Evolutionary conservation across 2,329 filamentous ascomycete species (phyloP).

Genomic region (Fusarium metavorans): DNA sequence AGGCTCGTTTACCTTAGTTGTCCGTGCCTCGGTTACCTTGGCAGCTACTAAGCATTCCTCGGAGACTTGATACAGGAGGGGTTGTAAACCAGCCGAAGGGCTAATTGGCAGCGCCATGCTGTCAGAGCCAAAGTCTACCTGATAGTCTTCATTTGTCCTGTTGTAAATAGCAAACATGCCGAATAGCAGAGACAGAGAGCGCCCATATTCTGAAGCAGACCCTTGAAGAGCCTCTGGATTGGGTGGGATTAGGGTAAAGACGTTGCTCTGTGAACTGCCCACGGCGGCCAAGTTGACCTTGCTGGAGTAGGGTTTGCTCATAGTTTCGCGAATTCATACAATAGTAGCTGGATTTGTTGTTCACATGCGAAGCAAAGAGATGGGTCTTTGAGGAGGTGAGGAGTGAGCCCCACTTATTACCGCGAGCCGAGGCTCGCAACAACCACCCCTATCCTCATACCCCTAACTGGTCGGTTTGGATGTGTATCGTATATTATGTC

Average conservation of each 20-base stretch:
- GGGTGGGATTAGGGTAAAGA: neutral
- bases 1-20: neutral
- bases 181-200: no score
- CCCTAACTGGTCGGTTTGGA: neutral
- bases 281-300: neutral
- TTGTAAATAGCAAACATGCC: no score
- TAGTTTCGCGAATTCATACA: neutral
- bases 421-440: neutral
- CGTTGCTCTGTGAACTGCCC: neutral
- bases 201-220: no score
- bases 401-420: neutral
- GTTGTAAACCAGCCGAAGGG: neutral
- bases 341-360: neutral
- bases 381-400: neutral
- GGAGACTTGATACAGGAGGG: neutral
- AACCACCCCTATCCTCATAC: neutral
- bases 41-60: neutral
- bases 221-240: neutral
- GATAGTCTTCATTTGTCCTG: no score
- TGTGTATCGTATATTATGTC: neutral
- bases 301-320: accelerated
- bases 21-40: neutral
- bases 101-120: no score
- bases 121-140: no score
- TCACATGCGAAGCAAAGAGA: neutral